phyloP scores from a whole-genome alignment of 2,329 filamentous ascomycete genomes.

The Parastagonospora avenae region DNA sequence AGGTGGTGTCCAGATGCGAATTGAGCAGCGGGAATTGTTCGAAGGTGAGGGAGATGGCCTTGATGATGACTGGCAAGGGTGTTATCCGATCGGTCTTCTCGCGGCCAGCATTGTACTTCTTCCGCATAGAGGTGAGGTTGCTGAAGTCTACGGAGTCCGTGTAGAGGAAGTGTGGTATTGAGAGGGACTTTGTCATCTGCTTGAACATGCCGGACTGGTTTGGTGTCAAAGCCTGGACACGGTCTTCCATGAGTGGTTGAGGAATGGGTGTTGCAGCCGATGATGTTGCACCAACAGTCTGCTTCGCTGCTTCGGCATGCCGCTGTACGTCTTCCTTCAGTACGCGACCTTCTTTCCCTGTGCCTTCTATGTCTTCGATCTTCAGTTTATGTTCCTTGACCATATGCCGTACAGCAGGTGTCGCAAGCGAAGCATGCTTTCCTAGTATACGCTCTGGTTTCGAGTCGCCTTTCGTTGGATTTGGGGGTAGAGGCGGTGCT shows the following conservation, averaged over 20 bases:
- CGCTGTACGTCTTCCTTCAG: constrained; percentile 85
- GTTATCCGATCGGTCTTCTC: constrained; percentile 65
- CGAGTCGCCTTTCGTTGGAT: constrained; percentile 21
- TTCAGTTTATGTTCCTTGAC: constrained; percentile 79
- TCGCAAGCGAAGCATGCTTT: constrained; percentile 78
- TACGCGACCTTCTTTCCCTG: constrained; percentile 88
- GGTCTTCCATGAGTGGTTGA: constrained; percentile 61
- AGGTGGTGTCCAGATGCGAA: constrained; percentile 72
- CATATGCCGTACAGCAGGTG: constrained; percentile 88
- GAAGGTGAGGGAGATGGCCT: constrained; percentile 87
- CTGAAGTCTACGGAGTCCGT: constrained; percentile 87
- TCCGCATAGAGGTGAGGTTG: constrained; percentile 72
- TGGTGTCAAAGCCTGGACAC: constrained; percentile 70
- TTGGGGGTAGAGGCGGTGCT: constrained; percentile 22
- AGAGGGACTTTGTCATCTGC: constrained; percentile 89
- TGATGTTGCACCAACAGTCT: constrained; percentile 28
- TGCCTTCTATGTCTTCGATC: constrained; percentile 79
- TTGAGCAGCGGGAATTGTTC: constrained; percentile 86
- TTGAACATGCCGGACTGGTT: constrained; percentile 97
- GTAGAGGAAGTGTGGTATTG: constrained; percentile 94
- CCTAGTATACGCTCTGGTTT: constrained; percentile 51
- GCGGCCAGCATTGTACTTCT: constrained; percentile 67
- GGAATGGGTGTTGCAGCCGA: constrained; percentile 20
- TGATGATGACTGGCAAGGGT: constrained; percentile 93
- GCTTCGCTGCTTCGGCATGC: constrained; percentile 27